These are phyloP conservation scores for Podospora appendiculata DNA, from an alignment of 495 filamentous ascomycete species.

Conservation along the genomic window DNA sequence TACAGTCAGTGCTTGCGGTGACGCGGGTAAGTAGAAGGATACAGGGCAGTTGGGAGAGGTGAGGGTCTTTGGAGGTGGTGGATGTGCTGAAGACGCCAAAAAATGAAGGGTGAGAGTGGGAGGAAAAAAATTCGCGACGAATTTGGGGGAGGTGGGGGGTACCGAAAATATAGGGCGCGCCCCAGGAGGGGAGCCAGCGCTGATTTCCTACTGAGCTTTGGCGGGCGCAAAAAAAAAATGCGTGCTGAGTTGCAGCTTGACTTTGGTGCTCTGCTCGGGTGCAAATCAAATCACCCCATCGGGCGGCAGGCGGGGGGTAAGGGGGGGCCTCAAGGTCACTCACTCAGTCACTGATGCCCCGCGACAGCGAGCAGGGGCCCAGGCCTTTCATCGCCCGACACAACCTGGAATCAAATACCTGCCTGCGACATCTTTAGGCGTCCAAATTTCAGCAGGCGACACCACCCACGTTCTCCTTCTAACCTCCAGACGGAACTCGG, in stretches of 20 bases:
- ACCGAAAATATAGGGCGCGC: conserved; percentile 24
- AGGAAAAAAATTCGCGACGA: conserved; percentile 23
- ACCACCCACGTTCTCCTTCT: no score
- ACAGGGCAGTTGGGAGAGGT: neutral
- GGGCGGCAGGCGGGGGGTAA: no score
- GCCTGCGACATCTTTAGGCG: no score
- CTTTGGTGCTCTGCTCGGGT: conserved; percentile 10
- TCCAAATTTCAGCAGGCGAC: no score
- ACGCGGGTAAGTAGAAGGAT: neutral
- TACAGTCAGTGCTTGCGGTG: neutral
- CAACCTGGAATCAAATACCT: no score
- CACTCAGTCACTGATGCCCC: neutral
- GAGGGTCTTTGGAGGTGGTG: conserved; percentile 3
- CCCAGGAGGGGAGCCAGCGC: conserved; percentile 17
- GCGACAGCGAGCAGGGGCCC: neutral
- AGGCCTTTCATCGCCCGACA: neutral
- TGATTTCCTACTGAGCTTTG: conserved; percentile 24
- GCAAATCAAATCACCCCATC: conserved; percentile 14
- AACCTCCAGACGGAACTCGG: no score
- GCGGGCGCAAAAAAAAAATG: conserved; percentile 17
- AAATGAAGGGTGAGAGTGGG: conserved; percentile 26
- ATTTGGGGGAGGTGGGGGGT: conserved; percentile 21
- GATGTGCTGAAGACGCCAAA: conserved; percentile 18
- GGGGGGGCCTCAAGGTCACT: neutral
- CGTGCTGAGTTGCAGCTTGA: conserved; percentile 13